Percentiles rank a stretch among this genome's conserved stretches.
phyloP scores from a whole-genome alignment of 768 basidiomycete genomes.

The Pulveroboletus sp. region DNA sequence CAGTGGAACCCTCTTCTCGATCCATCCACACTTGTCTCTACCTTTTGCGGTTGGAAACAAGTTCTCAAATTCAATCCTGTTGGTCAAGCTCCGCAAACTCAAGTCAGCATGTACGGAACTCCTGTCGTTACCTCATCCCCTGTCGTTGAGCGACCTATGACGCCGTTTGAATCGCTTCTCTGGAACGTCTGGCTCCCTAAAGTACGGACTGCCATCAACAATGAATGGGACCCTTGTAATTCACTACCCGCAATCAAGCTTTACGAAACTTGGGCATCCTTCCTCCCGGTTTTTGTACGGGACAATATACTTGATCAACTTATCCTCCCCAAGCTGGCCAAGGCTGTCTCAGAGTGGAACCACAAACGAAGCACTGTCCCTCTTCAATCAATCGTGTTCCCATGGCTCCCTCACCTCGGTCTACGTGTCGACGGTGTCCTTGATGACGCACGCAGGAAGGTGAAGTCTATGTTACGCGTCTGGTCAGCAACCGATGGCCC shows the following conservation, averaged over 20 bases:
- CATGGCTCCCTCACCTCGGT: slow-evolving; percentile 92
- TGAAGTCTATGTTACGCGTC: slow-evolving; percentile 71
- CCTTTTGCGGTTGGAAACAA: slow-evolving; percentile 67
- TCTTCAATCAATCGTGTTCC: slow-evolving; percentile 83
- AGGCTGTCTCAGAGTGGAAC: slow-evolving; percentile 83
- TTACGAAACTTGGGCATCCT: slow-evolving; percentile 84
- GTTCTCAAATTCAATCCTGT: slow-evolving; percentile 58
- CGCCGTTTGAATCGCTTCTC: slow-evolving; percentile 89
- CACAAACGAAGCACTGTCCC: slow-evolving; percentile 54
- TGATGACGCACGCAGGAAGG: slow-evolving; percentile 81
- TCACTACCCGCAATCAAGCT: slow-evolving; percentile 76
- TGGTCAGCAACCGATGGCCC: slow-evolving; percentile 75
- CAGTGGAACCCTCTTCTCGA: slow-evolving; percentile 84
- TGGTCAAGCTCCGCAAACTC: slow-evolving; percentile 41
- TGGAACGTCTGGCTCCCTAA: slow-evolving; percentile 97
- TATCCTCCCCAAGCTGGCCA: slow-evolving; percentile 87
- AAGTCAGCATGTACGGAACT: slow-evolving; percentile 60
- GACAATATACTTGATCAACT: slow-evolving; percentile 97
- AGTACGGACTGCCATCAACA: slow-evolving; percentile 92
- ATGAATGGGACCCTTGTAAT: slow-evolving; percentile 81
- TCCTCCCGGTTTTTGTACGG: slow-evolving; percentile 86
- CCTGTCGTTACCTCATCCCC: slow-evolving; percentile 31
- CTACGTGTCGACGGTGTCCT: slow-evolving; percentile 80
- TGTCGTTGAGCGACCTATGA: slow-evolving; percentile 67
- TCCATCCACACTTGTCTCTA: slow-evolving; percentile 61